These are phyloP conservation scores for Pleurotus platypus DNA, from an alignment of 768 basidiomycete genomes.

Conservation along the genomic window DNA sequence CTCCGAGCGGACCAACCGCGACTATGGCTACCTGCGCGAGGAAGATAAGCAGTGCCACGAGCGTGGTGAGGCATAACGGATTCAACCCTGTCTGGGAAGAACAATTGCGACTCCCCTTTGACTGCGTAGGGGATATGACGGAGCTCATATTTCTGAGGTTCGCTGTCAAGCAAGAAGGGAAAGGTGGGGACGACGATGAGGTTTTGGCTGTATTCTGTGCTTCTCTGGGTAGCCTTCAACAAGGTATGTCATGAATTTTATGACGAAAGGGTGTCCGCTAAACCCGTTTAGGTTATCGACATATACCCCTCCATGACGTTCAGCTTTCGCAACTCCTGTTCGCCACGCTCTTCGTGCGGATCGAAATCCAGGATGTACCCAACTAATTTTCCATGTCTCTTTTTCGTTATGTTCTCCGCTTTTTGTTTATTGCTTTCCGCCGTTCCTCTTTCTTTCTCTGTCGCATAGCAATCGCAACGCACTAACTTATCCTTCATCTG, in stretches of 20 bases:
- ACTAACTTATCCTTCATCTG: not conserved
- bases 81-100: constrained; percentile 94
- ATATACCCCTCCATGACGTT: constrained; percentile 89
- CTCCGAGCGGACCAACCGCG: constrained; percentile 10
- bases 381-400: not conserved
- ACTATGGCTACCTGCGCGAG: constrained; percentile 31
- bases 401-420: not conserved
- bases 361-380: constrained; percentile 37
- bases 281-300: constrained; percentile 62
- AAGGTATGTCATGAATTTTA: constrained; percentile 42
- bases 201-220: constrained; percentile 76
- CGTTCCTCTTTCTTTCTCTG: not conserved
- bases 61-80: constrained; percentile 81
- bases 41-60: constrained; percentile 55
- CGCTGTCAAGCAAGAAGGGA: constrained; percentile 65
- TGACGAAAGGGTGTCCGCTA: no score
- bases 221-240: constrained; percentile 69
- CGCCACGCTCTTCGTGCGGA: constrained; percentile 85
- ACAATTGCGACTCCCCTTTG: constrained; percentile 65
- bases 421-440: not conserved
- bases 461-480: not conserved
- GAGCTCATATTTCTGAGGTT: constrained; percentile 87
- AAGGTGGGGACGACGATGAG: constrained; percentile 50
- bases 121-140: constrained; percentile 71
- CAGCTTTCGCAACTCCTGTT: constrained; percentile 89